Evolutionary conservation across 306 rosid species (phyloP).

Genomic region (Dalbergia cochinchinensis): DNA sequence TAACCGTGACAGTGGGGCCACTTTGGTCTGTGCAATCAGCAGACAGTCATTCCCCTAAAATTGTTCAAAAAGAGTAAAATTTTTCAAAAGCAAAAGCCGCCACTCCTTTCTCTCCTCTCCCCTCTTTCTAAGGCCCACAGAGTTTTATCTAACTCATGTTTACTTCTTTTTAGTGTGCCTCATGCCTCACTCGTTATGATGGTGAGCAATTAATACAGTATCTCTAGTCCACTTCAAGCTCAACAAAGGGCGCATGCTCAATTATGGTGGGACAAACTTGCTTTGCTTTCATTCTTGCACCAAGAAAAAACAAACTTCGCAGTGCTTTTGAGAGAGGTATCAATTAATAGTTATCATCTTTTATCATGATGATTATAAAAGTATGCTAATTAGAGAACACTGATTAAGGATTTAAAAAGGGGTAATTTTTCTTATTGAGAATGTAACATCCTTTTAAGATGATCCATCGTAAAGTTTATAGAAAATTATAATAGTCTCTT

Average conservation of each 20-base stretch:
- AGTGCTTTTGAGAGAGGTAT: no score
- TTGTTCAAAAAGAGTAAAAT: constrained; percentile 67
- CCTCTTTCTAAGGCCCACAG: constrained; percentile 49
- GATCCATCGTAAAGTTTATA: no score
- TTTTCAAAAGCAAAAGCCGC: constrained; percentile 88
- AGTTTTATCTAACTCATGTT: constrained; percentile 40
- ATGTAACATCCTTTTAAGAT: no score
- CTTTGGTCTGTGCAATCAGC: constrained; percentile 52
- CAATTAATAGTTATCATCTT: no score
- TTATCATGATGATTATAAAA: no score
- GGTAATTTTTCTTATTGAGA: no score
- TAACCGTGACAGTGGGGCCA: constrained; percentile 48
- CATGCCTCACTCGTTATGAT: background rate
- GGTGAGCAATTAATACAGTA: background rate
- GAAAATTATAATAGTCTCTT: no score
- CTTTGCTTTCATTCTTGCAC: constrained; percentile 15
- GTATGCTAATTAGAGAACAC: no score
- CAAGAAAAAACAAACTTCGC: background rate
- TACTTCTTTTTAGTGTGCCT: constrained; percentile 31
- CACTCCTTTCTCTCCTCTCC: constrained; percentile 41
- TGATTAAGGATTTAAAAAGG: no score
- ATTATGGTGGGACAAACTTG: constrained; percentile 35
- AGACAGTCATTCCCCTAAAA: constrained; percentile 71
- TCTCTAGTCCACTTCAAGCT: constrained; percentile 18
- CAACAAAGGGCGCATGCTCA: constrained; percentile 33